Evolutionary conservation across 805 yeast genomes (phyloP).

Genomic region (Ogataea siamensis): DNA sequence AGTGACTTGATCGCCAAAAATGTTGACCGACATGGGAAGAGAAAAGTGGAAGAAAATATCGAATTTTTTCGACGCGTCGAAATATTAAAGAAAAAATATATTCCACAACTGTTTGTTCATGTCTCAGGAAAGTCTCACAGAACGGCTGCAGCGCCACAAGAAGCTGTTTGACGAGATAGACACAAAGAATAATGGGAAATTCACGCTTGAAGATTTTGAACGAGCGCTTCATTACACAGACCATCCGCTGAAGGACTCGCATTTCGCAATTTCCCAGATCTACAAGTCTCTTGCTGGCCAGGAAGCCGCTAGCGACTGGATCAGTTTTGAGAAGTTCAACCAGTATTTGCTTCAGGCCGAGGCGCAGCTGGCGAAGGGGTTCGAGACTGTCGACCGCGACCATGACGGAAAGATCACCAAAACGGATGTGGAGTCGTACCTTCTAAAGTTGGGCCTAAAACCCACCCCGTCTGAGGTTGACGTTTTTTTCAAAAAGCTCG

Average conservation of each 20-base stretch:
- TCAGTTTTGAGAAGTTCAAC: conserved; percentile 67
- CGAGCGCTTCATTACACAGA: conserved; percentile 44
- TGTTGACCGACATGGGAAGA: conserved; percentile 68
- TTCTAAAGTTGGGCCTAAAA: conserved; percentile 51
- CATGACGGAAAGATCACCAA: conserved; percentile 68
- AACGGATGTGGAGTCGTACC: conserved; percentile 65
- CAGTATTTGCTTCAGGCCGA: conserved; percentile 67
- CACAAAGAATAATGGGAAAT: conserved; percentile 43
- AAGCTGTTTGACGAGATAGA: conserved; percentile 46
- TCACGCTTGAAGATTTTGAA: conserved; percentile 48
- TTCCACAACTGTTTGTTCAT: conserved; percentile 1
- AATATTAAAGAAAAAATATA: conserved; percentile 1
- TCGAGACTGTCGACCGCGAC: conserved; percentile 64
- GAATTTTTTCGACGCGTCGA: conserved; percentile 9
- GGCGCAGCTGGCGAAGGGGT: conserved; percentile 65
- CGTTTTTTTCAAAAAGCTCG: conserved; percentile 54
- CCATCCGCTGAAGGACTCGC: conserved; percentile 65
- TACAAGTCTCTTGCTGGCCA: conserved; percentile 56
- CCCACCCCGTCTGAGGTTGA: conserved; percentile 55
- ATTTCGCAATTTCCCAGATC: conserved; percentile 54
- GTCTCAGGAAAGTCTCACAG: conserved; percentile 21
- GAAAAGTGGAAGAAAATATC: conserved; percentile 7
- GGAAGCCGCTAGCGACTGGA: conserved; percentile 23
- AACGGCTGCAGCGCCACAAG: conserved; percentile 35
- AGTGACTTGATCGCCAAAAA: conserved; percentile 94